Percentiles rank a stretch among this genome's conserved stretches.
Evolutionary conservation across 2,329 filamentous ascomycete species (phyloP).

Genomic region (Neopestalotiopsis clavispora): DNA sequence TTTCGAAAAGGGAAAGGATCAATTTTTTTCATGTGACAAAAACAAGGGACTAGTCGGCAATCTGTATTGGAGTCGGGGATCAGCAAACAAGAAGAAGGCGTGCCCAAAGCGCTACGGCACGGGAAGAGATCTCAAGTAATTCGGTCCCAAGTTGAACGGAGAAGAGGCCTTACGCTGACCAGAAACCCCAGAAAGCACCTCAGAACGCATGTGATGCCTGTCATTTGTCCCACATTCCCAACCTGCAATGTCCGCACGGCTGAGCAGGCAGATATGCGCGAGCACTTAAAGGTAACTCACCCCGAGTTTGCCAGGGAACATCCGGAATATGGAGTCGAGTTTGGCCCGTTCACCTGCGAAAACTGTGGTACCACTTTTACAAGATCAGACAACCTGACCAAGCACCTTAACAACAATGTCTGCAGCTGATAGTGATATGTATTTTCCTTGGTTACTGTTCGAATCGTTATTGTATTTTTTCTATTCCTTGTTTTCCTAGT

Average conservation of each 20-base stretch:
- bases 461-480: not conserved
- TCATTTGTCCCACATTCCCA: constrained; percentile 1
- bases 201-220: constrained; percentile 5
- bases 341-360: not conserved
- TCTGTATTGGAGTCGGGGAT: not conserved
- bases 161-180: not conserved
- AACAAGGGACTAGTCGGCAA: not conserved
- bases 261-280: constrained; percentile 13
- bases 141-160: not conserved
- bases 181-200: constrained; percentile 5
- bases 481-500: not conserved
- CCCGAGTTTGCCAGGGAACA: not conserved
- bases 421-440: not conserved
- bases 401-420: constrained; percentile 1
- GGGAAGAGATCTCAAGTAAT: constrained; percentile 6
- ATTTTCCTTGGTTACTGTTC: not conserved
- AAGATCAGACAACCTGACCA: constrained; percentile 12
- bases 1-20: not conserved
- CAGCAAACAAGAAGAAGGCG: not conserved
- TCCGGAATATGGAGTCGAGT: not conserved
- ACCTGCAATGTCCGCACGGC: not conserved
- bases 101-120: not conserved
- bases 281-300: constrained; percentile 3
- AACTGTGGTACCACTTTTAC: not conserved
- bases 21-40: not conserved